phyloP scores from a whole-genome alignment of 2,329 filamentous ascomycete genomes.

The Phyllosticta citriasiana region DNA sequence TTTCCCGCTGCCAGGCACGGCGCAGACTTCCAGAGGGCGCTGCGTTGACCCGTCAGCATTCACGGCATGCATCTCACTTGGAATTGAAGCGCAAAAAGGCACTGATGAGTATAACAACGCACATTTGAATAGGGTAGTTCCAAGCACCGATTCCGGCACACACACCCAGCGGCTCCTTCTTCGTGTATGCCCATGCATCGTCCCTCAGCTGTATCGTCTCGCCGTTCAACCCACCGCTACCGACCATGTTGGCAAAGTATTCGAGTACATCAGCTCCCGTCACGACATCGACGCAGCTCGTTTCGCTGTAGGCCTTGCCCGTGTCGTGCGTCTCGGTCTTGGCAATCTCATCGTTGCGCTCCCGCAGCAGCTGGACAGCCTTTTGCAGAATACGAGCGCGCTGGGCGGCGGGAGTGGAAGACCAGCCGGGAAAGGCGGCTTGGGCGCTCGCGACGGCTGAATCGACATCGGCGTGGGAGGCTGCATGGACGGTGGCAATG shows the following conservation, averaged over 20 bases:
- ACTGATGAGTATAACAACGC: conserved; percentile 13
- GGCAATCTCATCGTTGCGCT: conserved; percentile 71
- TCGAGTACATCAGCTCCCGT: conserved; percentile 80
- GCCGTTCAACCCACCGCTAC: conserved; percentile 68
- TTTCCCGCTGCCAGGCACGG: conserved; percentile 79
- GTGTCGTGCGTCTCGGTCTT: conserved; percentile 74
- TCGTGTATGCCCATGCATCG: conserved; percentile 74
- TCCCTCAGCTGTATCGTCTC: conserved; percentile 65
- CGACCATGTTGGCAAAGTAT: conserved; percentile 74
- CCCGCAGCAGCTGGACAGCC: conserved; percentile 62
- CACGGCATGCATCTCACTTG: not conserved
- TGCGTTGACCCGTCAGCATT: not conserved
- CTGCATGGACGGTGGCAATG: conserved; percentile 61
- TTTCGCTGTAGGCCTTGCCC: conserved; percentile 78
- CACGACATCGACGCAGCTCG: conserved; percentile 69
- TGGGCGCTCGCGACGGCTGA: conserved; percentile 61
- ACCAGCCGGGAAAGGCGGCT: conserved; percentile 66
- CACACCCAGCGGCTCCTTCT: conserved; percentile 71
- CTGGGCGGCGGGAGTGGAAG: conserved; percentile 60
- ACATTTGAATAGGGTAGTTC: conserved; percentile 87
- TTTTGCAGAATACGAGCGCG: conserved; percentile 69
- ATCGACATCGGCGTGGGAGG: conserved; percentile 58
- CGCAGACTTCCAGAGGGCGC: conserved; percentile 75
- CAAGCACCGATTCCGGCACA: conserved; percentile 82
- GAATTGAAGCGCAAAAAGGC: not conserved